Evolutionary conservation across 2,329 filamentous ascomycete genomes (phyloP).

Genomic region (Fusarium sp.): DNA sequence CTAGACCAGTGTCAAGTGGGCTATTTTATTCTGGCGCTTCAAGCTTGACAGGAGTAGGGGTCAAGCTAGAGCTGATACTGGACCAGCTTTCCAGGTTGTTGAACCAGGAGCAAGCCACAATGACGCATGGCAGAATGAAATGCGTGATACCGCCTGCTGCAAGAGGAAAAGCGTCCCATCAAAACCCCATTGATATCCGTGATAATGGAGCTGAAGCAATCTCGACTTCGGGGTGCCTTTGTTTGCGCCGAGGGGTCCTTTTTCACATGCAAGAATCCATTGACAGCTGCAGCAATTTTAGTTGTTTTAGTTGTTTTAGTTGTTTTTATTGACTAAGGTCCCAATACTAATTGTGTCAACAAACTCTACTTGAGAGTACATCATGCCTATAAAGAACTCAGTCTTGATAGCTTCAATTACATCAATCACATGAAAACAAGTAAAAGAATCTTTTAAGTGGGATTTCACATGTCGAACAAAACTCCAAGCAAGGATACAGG

Average conservation of each 20-base stretch:
- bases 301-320: background rate
- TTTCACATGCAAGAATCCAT: conserved; percentile 42
- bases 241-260: conserved; percentile 36
- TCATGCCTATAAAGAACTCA: background rate
- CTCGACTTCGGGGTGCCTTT: conserved; percentile 14
- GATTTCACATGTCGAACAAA: conserved; percentile 40
- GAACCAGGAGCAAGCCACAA: conserved; percentile 48
- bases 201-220: conserved; percentile 27
- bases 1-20: background rate
- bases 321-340: background rate
- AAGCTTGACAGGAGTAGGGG: background rate
- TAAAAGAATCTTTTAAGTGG: conserved; percentile 18
- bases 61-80: conserved; percentile 32
- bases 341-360: background rate
- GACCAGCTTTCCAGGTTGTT: conserved; percentile 46
- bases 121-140: conserved; percentile 47
- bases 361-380: fast-evolving
- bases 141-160: conserved; percentile 44
- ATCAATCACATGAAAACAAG: conserved; percentile 9
- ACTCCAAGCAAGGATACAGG: conserved; percentile 37
- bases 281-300: background rate
- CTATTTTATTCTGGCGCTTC: background rate
- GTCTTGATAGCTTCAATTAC: background rate
- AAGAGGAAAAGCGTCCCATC: conserved; percentile 44
- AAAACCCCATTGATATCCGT: conserved; percentile 44